Conservation (phyloP, 2,329 filamentous ascomycete species). For the Hortaea sp. region DNA sequence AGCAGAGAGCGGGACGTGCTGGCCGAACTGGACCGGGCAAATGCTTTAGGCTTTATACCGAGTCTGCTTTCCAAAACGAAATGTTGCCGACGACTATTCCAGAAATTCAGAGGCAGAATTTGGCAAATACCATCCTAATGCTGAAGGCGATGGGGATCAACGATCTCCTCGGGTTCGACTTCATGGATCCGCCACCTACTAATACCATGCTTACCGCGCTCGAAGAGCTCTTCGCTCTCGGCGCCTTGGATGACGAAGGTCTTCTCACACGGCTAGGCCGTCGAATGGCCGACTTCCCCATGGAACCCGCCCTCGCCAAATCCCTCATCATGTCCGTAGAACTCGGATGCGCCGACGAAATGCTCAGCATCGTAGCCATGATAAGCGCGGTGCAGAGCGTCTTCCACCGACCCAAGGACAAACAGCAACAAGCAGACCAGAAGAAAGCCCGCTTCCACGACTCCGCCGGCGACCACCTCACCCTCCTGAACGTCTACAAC, state of each 20-base stretch:
- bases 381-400: slow-evolving; percentile 68
- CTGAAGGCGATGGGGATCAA: slow-evolving; percentile 99
- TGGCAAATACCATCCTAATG: slow-evolving; percentile 90
- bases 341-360: slow-evolving; percentile 81
- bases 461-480: slow-evolving; percentile 85
- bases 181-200: slow-evolving; percentile 96
- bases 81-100: slow-evolving; percentile 95
- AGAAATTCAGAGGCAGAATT: slow-evolving; percentile 90
- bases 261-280: slow-evolving; percentile 81
- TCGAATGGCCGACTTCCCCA: slow-evolving; percentile 98
- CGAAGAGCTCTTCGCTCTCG: slow-evolving; percentile 87
- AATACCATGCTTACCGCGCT: slow-evolving; percentile 96
- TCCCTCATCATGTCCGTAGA: slow-evolving; percentile 81
- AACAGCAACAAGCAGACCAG: slow-evolving; percentile 90
- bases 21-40: slow-evolving; percentile 93
- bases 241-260: slow-evolving; percentile 89
- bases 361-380: slow-evolving; percentile 92
- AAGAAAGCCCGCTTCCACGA: slow-evolving; percentile 98
- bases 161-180: slow-evolving; percentile 92
- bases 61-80: slow-evolving; percentile 89
- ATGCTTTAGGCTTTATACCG: slow-evolving; percentile 90
- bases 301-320: slow-evolving; percentile 89
- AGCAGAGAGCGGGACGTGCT: slow-evolving; percentile 84
- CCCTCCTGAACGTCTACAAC: slow-evolving; percentile 92
- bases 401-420: slow-evolving; percentile 95